Conservation (phyloP, 2,329 filamentous ascomycete genomes). For the Sporothrix mexicana region DNA sequence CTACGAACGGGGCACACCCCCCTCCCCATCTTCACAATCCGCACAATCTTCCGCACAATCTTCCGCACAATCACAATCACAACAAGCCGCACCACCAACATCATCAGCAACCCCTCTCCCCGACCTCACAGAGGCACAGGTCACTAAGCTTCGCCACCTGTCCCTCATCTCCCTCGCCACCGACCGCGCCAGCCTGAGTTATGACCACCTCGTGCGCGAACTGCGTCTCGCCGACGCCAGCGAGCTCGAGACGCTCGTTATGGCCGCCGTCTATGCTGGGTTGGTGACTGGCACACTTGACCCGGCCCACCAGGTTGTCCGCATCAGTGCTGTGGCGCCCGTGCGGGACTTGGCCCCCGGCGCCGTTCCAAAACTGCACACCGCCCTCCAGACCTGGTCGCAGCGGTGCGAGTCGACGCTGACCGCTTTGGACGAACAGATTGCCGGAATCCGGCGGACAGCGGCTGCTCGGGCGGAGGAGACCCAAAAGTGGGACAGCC, state of each 20-base stretch:
- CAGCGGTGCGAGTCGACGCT: slow-evolving; percentile 77
- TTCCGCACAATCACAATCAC: not conserved
- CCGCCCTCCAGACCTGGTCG: slow-evolving; percentile 75
- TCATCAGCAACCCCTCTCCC: slow-evolving; percentile 59
- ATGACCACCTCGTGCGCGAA: slow-evolving; percentile 67
- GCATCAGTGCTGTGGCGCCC: slow-evolving; percentile 80
- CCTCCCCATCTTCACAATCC: not conserved
- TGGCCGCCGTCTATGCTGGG: slow-evolving; percentile 83
- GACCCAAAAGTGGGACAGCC: slow-evolving; percentile 54
- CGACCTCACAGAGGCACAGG: slow-evolving; percentile 71
- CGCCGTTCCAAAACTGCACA: slow-evolving; percentile 71
- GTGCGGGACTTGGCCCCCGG: slow-evolving; percentile 83
- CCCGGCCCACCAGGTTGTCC: slow-evolving; percentile 73
- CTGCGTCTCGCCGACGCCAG: slow-evolving; percentile 71
- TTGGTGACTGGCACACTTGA: slow-evolving; percentile 84
- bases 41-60: not conserved
- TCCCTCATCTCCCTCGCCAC: slow-evolving; percentile 82
- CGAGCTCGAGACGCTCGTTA: slow-evolving; percentile 84
- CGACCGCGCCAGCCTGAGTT: slow-evolving; percentile 71
- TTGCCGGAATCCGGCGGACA: slow-evolving; percentile 66
- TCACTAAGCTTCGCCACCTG: slow-evolving; percentile 86
- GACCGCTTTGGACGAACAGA: slow-evolving; percentile 75
- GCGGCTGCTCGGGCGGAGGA: slow-evolving; percentile 61
- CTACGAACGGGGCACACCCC: slow-evolving; percentile 56
- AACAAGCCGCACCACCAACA: not conserved